Conservation (phyloP, 768 basidiomycete genomes). For the Termitomyces sp. region DNA sequence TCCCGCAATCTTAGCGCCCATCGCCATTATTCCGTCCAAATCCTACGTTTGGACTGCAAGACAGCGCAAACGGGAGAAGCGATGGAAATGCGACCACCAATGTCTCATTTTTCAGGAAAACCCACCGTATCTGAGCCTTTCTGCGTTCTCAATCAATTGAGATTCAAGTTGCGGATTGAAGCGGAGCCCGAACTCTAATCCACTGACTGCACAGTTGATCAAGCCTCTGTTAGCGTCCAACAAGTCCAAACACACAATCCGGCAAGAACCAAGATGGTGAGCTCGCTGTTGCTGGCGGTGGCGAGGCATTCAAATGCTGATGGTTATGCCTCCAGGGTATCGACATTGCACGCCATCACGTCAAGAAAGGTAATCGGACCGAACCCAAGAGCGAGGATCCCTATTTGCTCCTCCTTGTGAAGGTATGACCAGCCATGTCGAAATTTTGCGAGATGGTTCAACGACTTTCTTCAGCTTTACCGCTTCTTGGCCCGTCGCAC, state of each 20-base stretch:
- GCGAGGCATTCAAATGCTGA: constrained; percentile 12
- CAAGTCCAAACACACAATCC: constrained; percentile 48
- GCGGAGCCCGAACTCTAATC: constrained; percentile 43
- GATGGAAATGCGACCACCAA: no score
- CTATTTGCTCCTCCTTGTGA: constrained; percentile 96
- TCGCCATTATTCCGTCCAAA: neutral
- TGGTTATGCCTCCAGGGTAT: constrained; percentile 66
- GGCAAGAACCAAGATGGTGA: constrained; percentile 81
- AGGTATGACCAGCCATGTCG: constrained; percentile 50
- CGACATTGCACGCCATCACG: constrained; percentile 94
- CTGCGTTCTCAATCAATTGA: neutral
- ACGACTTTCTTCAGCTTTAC: constrained; percentile 69
- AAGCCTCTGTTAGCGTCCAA: constrained; percentile 47
- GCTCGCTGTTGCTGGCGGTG: constrained; percentile 41
- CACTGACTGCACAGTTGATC: constrained; percentile 61
- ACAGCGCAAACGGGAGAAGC: no score
- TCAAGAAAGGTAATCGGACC: constrained; percentile 94
- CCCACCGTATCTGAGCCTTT: neutral
- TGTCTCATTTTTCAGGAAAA: neutral
- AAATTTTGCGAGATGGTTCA: constrained; percentile 7
- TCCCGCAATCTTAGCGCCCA: constrained; percentile 14
- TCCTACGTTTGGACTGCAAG: neutral
- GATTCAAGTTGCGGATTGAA: constrained; percentile 16
- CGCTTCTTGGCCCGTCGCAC: constrained; percentile 98
- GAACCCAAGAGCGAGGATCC: constrained; percentile 99